Evolutionary conservation across 2,329 filamentous ascomycete genomes (phyloP), one percentile per base, ranked within the genome.

Genomic region (Diaporthe sp.): DNA sequence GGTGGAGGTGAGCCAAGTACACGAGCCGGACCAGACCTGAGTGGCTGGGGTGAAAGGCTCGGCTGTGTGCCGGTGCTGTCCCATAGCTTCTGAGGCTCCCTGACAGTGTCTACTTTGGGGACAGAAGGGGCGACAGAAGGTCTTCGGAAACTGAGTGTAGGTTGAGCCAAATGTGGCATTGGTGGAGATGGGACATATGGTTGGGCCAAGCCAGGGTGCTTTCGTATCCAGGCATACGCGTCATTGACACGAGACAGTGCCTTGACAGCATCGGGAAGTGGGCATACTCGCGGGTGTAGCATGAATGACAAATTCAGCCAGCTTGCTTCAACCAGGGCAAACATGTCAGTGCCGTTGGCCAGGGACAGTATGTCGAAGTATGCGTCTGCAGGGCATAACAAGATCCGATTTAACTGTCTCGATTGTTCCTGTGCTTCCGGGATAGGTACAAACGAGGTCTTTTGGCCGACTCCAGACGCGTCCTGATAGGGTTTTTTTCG

Each of bases 351-450:
- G 4, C 60, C 25, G 25, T 64, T 64, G 40, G 60, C 60, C 4
- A 64, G 40, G 40, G 25, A 45, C 25, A 64, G 60, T 22, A 64
- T 47, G 40, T 64, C 60, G 25, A 30, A 64, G n/a, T 45, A 64
- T 25, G 38, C 60, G 17, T 47, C 38, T 3, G 15, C 2, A 6
- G 25, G 60, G 25, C 60, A 47, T 0, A 4, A 13, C 40, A 64
- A 15, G 40, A 33, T 64, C 25, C 40, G 40, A 15, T 15, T 3
- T 12, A 64, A 22, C 10, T 45, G 25, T 30, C 28, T n/a, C 33
- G 25, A 22, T 4, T 64, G 60, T n/a, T 22, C 9, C 25, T 47
- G 60, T 4, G 0, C 15, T 4, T 33, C 25, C 8, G 5, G 4
- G 25, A 2, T 2, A 13, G 25, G 60, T 17, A 47, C 19, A 30